A percentile compares a stretch with the other conserved stretches of the same genome.
Conservation (phyloP, 2,329 filamentous ascomycete species). For the Alternaria incomplexa region DNA sequence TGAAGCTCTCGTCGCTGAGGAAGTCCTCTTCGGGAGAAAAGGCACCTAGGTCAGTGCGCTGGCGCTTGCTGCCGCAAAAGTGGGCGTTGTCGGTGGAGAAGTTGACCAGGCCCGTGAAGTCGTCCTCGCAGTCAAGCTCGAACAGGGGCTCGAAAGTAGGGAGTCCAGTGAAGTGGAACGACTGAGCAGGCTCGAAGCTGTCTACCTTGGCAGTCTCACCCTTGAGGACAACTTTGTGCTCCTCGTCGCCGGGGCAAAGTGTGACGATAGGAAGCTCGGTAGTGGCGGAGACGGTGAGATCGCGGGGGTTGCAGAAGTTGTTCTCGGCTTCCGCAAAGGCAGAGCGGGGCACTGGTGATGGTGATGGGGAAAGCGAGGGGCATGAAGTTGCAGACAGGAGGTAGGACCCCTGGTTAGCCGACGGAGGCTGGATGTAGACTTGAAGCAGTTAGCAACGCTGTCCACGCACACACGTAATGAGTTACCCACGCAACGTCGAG, state of each 20-base stretch:
- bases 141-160: conserved; percentile 84
- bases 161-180: conserved; percentile 61
- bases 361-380: conserved; percentile 86
- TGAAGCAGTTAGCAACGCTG: conserved; percentile 45
- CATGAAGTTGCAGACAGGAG: conserved; percentile 75
- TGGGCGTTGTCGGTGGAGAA: conserved; percentile 67
- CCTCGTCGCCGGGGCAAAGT: conserved; percentile 68
- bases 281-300: conserved; percentile 74
- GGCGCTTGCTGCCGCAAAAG: conserved; percentile 70
- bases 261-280: conserved; percentile 70
- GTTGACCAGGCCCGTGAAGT: conserved; percentile 78
- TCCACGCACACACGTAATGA: neutral
- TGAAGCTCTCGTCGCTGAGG: conserved; percentile 76
- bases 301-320: conserved; percentile 90
- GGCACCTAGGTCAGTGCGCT: conserved; percentile 72
- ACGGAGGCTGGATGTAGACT: conserved; percentile 71
- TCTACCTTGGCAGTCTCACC: conserved; percentile 49
- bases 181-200: conserved; percentile 42
- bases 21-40: conserved; percentile 73
- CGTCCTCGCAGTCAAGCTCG: conserved; percentile 89
- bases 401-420: conserved; percentile 70
- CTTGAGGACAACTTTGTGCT: conserved; percentile 60
- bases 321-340: conserved; percentile 73
- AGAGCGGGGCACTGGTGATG: conserved; percentile 76
- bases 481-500: neutral